Percentiles rank a stretch among this genome's conserved stretches.
Conservation (phyloP, 352 stramenopile genomes). For the Globisporangium middletonii region DNA sequence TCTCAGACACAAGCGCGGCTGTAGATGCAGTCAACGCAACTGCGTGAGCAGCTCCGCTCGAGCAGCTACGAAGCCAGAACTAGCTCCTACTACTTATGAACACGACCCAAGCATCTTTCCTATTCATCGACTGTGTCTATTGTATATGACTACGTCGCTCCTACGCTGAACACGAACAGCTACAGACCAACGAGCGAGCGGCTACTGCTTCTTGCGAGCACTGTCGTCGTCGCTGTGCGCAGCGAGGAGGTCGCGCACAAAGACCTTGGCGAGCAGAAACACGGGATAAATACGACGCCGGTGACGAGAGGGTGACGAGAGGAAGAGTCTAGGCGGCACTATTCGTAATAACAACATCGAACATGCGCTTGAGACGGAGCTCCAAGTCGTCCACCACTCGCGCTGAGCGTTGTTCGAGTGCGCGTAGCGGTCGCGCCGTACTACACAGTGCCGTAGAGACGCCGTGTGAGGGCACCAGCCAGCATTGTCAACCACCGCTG, state of each 20-base stretch:
- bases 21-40: background rate
- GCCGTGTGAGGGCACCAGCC: too few species aligned
- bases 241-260: conserved; percentile 7
- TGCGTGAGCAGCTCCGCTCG: background rate
- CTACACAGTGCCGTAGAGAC: too few species aligned
- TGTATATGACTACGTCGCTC: background rate
- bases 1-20: background rate
- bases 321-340: too few species aligned
- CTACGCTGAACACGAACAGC: background rate
- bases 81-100: background rate
- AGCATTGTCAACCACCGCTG: too few species aligned
- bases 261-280: conserved; percentile 11
- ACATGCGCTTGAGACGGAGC: too few species aligned
- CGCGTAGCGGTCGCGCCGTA: too few species aligned
- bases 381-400: too few species aligned
- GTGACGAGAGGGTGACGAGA: too few species aligned
- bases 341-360: too few species aligned
- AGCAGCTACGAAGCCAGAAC: background rate
- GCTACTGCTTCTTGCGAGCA: conserved; percentile 4
- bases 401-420: too few species aligned
- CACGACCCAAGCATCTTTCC: background rate
- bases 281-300: conserved; percentile 2
- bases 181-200: background rate
- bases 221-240: background rate
- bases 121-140: background rate